Base-by-base conservation (phyloP, 257 asterid species). In the Jaltomata sinuosa region DNA sequence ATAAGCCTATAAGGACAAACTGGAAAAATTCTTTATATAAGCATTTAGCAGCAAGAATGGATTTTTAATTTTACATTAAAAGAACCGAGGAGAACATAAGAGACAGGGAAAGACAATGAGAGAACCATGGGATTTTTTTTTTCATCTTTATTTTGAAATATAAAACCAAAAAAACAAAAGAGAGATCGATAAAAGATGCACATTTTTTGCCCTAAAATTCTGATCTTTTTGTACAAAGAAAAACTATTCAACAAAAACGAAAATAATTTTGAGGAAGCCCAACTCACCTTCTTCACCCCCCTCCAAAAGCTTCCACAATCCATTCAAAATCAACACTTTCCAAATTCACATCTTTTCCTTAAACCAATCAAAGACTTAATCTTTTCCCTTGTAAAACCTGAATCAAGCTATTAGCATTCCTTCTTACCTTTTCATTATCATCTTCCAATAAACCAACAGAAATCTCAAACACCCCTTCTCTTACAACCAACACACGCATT, bases 361-460 rank as follows among this genome's bases (percentile, higher is more conserved):
- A 55, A 68, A 36, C 31, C 77, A 83, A 79, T 86, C 89, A 89
- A 32, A 85, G 80, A 80, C 54, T 86, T 69, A 85, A 85, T 32
- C 81, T 88, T 84, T 86, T 90, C 36, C 94, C 98, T 83, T 90
- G 97, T 88, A 94, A 87, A 27, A 96, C 94, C 90, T 90, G 93
- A 83, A 93, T 89, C 92, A 96, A 86, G 85, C 83, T 89, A 83
- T 89, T 93, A 11, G 98, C 97, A 83, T 94, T 93, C 29, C 97
- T 87, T 86, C 98, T 91, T 64, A 96, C 94, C 82, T 96, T 96
- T 85, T 92, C 97, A 84, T 92, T 94, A 61, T 96, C 99, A 86
- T 94, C 98, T 89, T 96, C 98, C 84, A 96, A 84, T 67, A 94
- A 84, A 6, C 91, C 92, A 29, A 89, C 88, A 72, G 97, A 94